Percentiles rank a stretch among this genome's conserved stretches.
Conservation (phyloP, 805 yeast genomes). For the Wickerhamiella domercqiae region DNA sequence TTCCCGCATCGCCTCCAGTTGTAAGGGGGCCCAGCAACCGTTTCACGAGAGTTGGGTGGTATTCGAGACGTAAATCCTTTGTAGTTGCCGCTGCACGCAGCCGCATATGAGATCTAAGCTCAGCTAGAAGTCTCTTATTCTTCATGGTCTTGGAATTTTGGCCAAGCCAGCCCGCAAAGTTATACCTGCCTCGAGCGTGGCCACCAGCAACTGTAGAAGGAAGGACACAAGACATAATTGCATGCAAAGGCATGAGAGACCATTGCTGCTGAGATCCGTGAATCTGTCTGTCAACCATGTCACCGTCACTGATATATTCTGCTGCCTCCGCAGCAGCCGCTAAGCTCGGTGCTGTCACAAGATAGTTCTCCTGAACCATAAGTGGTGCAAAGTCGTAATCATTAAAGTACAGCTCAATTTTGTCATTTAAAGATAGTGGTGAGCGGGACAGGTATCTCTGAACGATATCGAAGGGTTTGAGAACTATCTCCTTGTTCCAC, state of each 20-base stretch:
- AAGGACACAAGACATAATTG: conserved; percentile 64
- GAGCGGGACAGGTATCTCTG: conserved; percentile 37
- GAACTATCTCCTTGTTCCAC: conserved; percentile 82
- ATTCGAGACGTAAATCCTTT: conserved; percentile 57
- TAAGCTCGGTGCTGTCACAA: conserved; percentile 43
- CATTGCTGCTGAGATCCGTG: conserved; percentile 88
- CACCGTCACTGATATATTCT: conserved; percentile 72
- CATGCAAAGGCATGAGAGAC: conserved; percentile 87
- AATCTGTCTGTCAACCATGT: conserved; percentile 63
- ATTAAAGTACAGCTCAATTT: conserved; percentile 78
- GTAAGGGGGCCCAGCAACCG: conserved; percentile 46
- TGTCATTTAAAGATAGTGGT: conserved; percentile 45
- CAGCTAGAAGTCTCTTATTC: conserved; percentile 64
- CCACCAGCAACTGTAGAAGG: conserved; percentile 72
- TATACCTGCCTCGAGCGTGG: conserved; percentile 46
- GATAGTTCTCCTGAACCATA: conserved; percentile 91
- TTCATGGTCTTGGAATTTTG: conserved; percentile 76
- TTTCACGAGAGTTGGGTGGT: conserved; percentile 48
- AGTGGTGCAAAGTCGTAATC: conserved; percentile 90
- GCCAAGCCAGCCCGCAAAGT: conserved; percentile 79
- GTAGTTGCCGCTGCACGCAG: conserved; percentile 65
- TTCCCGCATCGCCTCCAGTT: conserved; percentile 42
- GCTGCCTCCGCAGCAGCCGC: conserved; percentile 63
- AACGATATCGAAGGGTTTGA: conserved; percentile 85
- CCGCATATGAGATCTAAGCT: conserved; percentile 75